Evolutionary conservation across 176 grass and related monocot genomes (phyloP), one percentile per base, ranked within the genome.

Genomic region (Guadua angustifolia): DNA sequence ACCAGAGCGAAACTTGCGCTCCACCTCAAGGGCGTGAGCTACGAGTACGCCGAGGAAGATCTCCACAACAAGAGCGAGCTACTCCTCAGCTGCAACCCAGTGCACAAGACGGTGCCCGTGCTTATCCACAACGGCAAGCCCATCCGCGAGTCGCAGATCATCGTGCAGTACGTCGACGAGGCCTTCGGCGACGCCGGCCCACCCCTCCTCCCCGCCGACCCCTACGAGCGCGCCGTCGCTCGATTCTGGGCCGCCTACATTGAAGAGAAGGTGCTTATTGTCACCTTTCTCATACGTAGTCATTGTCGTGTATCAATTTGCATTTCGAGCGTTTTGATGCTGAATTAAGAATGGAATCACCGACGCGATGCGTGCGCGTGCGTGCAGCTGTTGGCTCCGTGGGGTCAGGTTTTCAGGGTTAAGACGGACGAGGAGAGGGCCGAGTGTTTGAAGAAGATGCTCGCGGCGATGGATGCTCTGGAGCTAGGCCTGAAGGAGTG

Each of bases 131-230:
- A 59, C 6, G 86, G 80, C 29, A 89, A 49, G 79, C 55, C 84
- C 3, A 6, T 91, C 62, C 78, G 66, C 19, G 91, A 93, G 33
- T 96, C 94, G 4, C 81, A 82, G n/a, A 4, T 60, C 58, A 91
- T 96, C 71, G 4, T 96, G 5, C 71, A 96, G 69, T 96, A 91
- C 83, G 68, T 93, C 29, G 94, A 93, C 0, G 91, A 96, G 65
- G 77, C 43, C 3, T 93, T 92, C 53, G 5, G 18, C n/a, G 60
- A 64, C 22, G 61, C 85, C 89, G 4, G 69, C 82, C 29, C 47
- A 18, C 51, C 85, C 4, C 71, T 25, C 22, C 57, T 60, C 57
- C 57, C 57, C 10, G n/a, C 3, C 22, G 22, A 60, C 3, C 57
- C 57, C 21, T n/a, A 60, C 57, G 57, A 60, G 4, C 81, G 90